A percentile compares a stretch with the other conserved stretches of the same genome.
These are phyloP conservation scores for Austroboletus rostrupii DNA, from an alignment of 1,284 basidiomycete species.

Conservation along the genomic window DNA sequence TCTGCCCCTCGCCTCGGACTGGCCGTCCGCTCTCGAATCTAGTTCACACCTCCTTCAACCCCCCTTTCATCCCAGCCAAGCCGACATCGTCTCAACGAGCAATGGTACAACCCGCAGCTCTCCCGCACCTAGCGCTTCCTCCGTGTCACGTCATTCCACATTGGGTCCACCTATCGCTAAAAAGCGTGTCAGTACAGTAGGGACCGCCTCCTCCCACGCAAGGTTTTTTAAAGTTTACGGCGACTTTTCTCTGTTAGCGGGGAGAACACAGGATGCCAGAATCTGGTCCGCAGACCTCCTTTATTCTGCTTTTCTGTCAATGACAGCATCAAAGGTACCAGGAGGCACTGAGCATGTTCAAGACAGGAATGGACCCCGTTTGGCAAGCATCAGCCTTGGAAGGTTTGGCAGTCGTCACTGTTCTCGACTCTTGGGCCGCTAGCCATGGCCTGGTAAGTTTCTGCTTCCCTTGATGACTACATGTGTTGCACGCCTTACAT, in stretches of 20 bases:
- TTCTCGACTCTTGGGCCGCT: slow-evolving; percentile 82
- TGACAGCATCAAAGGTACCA: slow-evolving; percentile 60
- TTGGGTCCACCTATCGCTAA: slow-evolving; percentile 43
- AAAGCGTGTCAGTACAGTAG: slow-evolving; percentile 61
- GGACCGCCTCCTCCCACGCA: slow-evolving; percentile 69
- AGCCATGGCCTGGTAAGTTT: slow-evolving; percentile 64
- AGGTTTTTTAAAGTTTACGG: slow-evolving; percentile 84
- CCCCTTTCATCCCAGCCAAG: slow-evolving; percentile 49
- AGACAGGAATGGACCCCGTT: slow-evolving; percentile 66
- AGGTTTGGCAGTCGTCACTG: slow-evolving; percentile 70
- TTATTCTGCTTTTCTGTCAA: slow-evolving; percentile 19
- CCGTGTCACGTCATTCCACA: slow-evolving; percentile 45
- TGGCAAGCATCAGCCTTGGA: slow-evolving; percentile 89
- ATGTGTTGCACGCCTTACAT: slow-evolving; percentile 22
- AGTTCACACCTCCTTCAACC: slow-evolving; percentile 39
- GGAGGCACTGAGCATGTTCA: slow-evolving; percentile 75
- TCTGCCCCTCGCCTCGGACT: slow-evolving; percentile 54
- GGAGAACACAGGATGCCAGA: slow-evolving; percentile 74
- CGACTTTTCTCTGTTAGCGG: slow-evolving; percentile 83
- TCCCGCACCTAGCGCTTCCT: slow-evolving; percentile 36
- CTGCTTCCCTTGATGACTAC: slow-evolving; percentile 1
- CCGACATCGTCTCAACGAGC: slow-evolving; percentile 47
- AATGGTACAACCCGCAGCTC: slow-evolving; percentile 52
- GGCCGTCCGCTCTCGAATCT: slow-evolving; percentile 52
- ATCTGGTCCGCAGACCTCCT: slow-evolving; percentile 55